Evolutionary conservation across 768 basidiomycete genomes (phyloP).

Genomic region (Mycena metata): DNA sequence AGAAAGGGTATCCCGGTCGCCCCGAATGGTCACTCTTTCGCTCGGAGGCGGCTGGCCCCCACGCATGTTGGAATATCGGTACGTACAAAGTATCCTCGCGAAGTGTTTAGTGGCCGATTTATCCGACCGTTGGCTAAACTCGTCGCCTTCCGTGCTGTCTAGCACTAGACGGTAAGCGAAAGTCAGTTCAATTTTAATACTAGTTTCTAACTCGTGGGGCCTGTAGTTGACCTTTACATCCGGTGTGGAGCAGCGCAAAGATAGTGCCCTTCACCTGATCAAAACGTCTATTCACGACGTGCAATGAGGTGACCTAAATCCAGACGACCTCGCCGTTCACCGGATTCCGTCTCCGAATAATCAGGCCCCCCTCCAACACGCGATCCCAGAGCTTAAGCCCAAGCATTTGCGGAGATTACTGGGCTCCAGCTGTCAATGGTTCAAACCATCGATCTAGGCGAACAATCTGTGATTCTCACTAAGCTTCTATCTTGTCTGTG

Average conservation of each 20-base stretch:
- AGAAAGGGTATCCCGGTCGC: background rate
- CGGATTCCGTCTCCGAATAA: conserved; percentile 14
- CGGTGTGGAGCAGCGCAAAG: conserved; percentile 24
- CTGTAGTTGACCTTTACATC: background rate
- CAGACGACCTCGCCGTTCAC: conserved; percentile 3
- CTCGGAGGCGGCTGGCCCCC: background rate
- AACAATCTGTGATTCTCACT: conserved; percentile 9
- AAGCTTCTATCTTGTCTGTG: background rate
- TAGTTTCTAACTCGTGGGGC: too few relatives aligned
- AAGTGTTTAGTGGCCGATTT: background rate
- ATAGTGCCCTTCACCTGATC: conserved; percentile 22
- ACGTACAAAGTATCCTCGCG: background rate
- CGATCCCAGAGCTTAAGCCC: conserved; percentile 19
- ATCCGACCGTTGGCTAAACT: too few relatives aligned
- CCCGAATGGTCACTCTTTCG: conserved; percentile 9
- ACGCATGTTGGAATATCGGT: conserved; percentile 4
- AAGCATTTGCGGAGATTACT: background rate
- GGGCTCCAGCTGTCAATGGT: background rate
- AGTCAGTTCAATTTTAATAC: too few relatives aligned
- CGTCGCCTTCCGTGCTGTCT: too few relatives aligned
- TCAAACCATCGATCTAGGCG: conserved; percentile 13
- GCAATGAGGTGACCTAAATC: conserved; percentile 16
- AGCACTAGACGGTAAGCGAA: too few relatives aligned
- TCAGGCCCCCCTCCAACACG: background rate
- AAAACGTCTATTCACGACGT: conserved; percentile 12